phyloP scores from a whole-genome alignment of 805 yeast species.

The Candida germanica region DNA sequence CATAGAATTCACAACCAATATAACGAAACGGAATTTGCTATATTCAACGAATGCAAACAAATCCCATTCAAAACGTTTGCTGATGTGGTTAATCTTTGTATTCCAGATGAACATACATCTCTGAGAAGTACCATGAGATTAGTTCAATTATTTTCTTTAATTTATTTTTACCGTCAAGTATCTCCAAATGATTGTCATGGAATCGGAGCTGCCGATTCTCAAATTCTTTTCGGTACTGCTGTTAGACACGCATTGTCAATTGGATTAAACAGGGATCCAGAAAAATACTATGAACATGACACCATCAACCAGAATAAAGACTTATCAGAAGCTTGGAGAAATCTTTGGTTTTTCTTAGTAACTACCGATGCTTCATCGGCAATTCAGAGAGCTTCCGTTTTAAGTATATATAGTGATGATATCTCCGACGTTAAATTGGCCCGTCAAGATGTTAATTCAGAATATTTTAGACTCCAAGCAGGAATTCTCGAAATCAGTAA shows the following conservation, averaged over 20 bases:
- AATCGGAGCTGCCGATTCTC: conserved; percentile 37
- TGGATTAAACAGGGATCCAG: conserved; percentile 41
- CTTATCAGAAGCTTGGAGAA: conserved; percentile 32
- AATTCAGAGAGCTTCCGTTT: conserved; percentile 30
- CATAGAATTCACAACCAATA: conserved; percentile 25
- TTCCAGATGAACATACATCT: conserved; percentile 28
- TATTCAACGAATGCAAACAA: conserved; percentile 29
- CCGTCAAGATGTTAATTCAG: background rate
- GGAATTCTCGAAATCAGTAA: conserved; percentile 18
- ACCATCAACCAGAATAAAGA: conserved; percentile 25
- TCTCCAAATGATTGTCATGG: conserved; percentile 44
- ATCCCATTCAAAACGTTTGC: conserved; percentile 26
- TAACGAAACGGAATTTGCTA: conserved; percentile 22
- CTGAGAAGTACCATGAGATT: conserved; percentile 31
- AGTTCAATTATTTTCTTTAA: conserved; percentile 33
- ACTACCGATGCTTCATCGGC: conserved; percentile 29
- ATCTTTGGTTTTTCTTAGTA: conserved; percentile 32
- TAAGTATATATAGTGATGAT: conserved; percentile 25
- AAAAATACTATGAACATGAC: conserved; percentile 26
- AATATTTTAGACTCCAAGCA: conserved; percentile 6
- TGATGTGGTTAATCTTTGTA: conserved; percentile 32
- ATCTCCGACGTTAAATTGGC: conserved; percentile 35
- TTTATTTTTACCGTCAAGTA: conserved; percentile 33
- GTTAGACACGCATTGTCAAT: conserved; percentile 38
- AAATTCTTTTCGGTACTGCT: conserved; percentile 34